Conservation (phyloP, 495 filamentous ascomycete species). For the Thermochaetoides thermophila region DNA sequence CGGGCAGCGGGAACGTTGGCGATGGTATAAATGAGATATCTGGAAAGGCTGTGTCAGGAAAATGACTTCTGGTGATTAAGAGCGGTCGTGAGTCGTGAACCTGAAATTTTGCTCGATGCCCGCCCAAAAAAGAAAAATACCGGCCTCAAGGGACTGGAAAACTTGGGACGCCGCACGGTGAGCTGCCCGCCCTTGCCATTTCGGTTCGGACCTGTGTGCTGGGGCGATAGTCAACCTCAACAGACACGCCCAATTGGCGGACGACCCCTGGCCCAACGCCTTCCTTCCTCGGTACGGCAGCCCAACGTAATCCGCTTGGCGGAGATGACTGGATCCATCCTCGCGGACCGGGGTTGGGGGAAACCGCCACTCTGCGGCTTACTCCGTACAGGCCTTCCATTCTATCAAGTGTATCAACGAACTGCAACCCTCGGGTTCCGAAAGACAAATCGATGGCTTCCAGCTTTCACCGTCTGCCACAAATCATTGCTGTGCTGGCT, state of each 20-base stretch:
- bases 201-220: not conserved
- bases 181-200: slow-evolving; percentile 1
- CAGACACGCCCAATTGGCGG: slow-evolving; percentile 2
- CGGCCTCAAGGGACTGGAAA: no score
- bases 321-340: slow-evolving; percentile 1
- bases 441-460: not conserved
- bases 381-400: no score
- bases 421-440: no score
- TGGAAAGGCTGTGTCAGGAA: not conserved
- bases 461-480: no score
- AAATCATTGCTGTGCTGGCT: no score
- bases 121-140: no score
- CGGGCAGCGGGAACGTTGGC: not conserved
- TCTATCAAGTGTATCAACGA: no score
- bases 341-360: slow-evolving; percentile 6
- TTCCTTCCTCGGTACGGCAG: slow-evolving; percentile 8
- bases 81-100: no score
- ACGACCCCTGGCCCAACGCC: slow-evolving; percentile 4
- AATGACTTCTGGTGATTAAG: no score
- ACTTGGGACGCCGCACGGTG: not conserved
- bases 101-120: no score
- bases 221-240: slow-evolving; percentile 2
- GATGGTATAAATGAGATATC: not conserved
- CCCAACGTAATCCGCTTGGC: slow-evolving; percentile 9
- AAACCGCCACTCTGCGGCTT: no score